Conservation (phyloP, 2,329 filamentous ascomycete species). For the Colletotrichum higginsianum region DNA sequence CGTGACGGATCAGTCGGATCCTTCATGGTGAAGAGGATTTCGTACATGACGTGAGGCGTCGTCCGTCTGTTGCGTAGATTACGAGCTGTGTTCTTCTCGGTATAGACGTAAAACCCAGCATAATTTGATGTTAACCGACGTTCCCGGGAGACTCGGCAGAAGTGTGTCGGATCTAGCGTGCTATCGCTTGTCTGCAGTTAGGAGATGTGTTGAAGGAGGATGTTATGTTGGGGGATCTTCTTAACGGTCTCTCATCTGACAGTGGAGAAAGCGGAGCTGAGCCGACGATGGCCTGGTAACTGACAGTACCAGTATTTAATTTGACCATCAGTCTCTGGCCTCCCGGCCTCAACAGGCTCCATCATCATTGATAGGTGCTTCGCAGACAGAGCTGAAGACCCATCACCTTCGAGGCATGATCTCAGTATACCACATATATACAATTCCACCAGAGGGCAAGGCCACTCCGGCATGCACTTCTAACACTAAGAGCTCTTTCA, state of each 20-base stretch:
- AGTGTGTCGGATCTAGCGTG: too few species aligned
- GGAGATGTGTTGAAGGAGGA: too few species aligned
- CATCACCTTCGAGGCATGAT: neutral
- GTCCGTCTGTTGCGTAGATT: neutral
- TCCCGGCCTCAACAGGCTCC: neutral
- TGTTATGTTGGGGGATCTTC: too few species aligned
- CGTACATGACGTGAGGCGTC: neutral
- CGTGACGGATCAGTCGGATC: constrained; percentile 77
- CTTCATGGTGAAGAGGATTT: constrained; percentile 42
- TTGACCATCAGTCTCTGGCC: too few species aligned
- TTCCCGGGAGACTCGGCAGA: neutral
- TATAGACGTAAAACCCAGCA: neutral
- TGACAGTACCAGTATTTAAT: too few species aligned
- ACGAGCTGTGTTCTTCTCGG: neutral
- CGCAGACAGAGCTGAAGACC: neutral
- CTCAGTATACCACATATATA: constrained; percentile 30
- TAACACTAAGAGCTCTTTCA: constrained; percentile 13
- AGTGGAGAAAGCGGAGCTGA: too few species aligned
- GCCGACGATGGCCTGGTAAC: too few species aligned
- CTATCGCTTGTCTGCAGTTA: too few species aligned
- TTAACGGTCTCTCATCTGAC: too few species aligned
- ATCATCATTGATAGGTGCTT: neutral
- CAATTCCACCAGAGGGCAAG: constrained; percentile 28
- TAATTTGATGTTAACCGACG: neutral
- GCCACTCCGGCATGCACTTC: constrained; percentile 28